Evolutionary conservation across 2,329 filamentous ascomycete species (phyloP).

Genomic region (Coniochaeta prunicola): DNA sequence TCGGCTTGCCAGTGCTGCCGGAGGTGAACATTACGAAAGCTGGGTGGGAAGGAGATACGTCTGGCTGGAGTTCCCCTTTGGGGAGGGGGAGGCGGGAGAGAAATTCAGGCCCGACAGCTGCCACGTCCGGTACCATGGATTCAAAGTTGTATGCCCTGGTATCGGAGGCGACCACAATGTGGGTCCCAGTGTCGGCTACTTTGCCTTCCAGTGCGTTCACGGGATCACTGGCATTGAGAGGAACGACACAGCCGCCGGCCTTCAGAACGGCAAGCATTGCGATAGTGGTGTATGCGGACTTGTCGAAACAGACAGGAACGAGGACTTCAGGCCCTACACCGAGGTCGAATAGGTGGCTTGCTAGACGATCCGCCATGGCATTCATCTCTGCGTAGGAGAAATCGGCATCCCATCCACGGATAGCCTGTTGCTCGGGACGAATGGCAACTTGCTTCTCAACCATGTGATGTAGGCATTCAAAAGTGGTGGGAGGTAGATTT

Average conservation of each 20-base stretch:
- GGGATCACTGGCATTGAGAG: slow-evolving; percentile 2
- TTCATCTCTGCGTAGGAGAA: slow-evolving; percentile 5
- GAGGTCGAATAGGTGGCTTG: slow-evolving; percentile 1
- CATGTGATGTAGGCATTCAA: slow-evolving; percentile 13
- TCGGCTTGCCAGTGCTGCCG: slow-evolving; percentile 40
- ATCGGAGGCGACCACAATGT: too few relatives aligned
- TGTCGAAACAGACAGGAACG: slow-evolving; percentile 7
- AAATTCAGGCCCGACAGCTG: too few relatives aligned
- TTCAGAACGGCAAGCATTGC: slow-evolving; percentile 6
- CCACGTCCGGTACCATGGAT: too few relatives aligned
- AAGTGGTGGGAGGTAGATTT: slow-evolving; percentile 10
- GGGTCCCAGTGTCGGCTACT: slow-evolving; percentile 1
- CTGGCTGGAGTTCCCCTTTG: too few relatives aligned
- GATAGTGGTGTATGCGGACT: slow-evolving; percentile 6
- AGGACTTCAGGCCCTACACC: slow-evolving; percentile 4
- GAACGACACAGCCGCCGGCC: slow-evolving; percentile 8
- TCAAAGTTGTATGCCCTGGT: too few relatives aligned
- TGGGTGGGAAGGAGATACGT: slow-evolving; percentile 14
- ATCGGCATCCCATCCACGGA: slow-evolving; percentile 4
- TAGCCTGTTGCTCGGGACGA: slow-evolving; percentile 5
- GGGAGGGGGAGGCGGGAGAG: too few relatives aligned
- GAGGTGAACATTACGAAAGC: slow-evolving; percentile 28
- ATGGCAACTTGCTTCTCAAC: slow-evolving; percentile 13
- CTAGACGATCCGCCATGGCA: neutral
- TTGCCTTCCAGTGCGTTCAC: slow-evolving; percentile 1